A percentile compares a stretch with the other conserved stretches of the same genome.
Conservation (phyloP, 2,329 filamentous ascomycete species). For the Neonectria coccinea region DNA sequence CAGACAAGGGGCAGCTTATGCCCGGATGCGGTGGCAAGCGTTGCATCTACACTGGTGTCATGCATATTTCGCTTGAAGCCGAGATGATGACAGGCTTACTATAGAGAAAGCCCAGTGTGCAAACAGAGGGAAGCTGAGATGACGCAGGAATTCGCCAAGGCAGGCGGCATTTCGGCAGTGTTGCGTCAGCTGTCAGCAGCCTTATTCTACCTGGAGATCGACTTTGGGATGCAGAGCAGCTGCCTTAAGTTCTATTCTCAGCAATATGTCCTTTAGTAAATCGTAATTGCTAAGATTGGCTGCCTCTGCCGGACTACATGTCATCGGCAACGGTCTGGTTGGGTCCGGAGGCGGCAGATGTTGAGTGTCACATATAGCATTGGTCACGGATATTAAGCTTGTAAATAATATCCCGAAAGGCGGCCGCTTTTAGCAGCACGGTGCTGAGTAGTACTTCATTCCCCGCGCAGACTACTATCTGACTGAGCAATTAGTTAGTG, state of each 20-base stretch:
- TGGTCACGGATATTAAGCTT: background rate
- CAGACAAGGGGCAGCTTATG: background rate
- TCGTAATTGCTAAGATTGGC: background rate
- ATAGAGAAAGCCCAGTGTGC: background rate
- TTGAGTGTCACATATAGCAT: background rate
- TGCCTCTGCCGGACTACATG: background rate
- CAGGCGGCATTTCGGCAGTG: background rate
- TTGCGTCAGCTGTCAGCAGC: slow-evolving; percentile 2
- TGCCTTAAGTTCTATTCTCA: slow-evolving; percentile 4
- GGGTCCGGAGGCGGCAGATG: background rate
- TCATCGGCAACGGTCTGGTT: background rate
- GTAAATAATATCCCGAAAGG: background rate
- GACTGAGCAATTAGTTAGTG: too few relatives aligned
- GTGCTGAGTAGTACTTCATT: background rate
- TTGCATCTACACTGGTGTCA: background rate
- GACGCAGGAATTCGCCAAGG: background rate
- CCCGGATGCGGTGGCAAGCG: too few relatives aligned
- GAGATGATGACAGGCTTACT: background rate
- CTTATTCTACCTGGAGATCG: background rate
- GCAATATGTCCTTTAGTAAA: background rate
- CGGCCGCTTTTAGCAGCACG: background rate
- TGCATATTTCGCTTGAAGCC: background rate
- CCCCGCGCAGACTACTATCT: background rate
- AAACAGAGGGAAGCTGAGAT: background rate
- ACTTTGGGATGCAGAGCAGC: background rate